A percentile compares a stretch with the other conserved stretches of the same genome.
These are phyloP conservation scores for Alternaria hordeiaustralica DNA, from an alignment of 2,329 filamentous ascomycete genomes.

Conservation along the genomic window DNA sequence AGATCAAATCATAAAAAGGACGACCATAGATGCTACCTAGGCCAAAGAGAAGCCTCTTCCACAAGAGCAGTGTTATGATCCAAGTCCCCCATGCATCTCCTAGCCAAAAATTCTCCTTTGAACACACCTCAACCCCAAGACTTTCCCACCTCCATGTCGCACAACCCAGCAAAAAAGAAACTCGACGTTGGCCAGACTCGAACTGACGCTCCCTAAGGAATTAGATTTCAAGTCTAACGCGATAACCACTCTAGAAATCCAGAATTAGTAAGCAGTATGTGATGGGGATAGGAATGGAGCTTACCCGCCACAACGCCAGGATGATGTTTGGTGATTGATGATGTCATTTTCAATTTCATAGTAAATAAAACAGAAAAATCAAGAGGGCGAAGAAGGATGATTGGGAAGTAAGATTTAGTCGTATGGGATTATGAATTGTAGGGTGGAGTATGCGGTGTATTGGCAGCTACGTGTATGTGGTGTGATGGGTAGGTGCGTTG, in stretches of 20 bases:
- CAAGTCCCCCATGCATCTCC: background rate
- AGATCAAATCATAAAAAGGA: background rate
- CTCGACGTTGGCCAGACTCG: slow-evolving; percentile 44
- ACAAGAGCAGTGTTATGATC: background rate
- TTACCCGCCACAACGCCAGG: slow-evolving; percentile 36
- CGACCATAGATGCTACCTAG: background rate
- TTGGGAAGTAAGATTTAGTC: too few relatives aligned
- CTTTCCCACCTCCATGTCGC: too few relatives aligned
- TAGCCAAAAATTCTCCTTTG: too few relatives aligned
- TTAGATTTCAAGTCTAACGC: slow-evolving; percentile 50
- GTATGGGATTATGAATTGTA: background rate
- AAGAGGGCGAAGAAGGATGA: too few relatives aligned
- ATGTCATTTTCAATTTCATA: background rate
- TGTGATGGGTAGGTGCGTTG: background rate
- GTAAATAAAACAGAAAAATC: accelerated
- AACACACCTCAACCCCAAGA: too few relatives aligned
- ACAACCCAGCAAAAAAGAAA: slow-evolving; percentile 7
- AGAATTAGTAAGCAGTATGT: background rate
- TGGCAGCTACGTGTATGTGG: background rate
- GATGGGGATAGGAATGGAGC: background rate
- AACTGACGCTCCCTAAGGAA: slow-evolving; percentile 47
- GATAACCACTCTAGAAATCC: slow-evolving; percentile 41
- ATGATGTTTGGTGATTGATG: background rate
- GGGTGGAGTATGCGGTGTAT: background rate
- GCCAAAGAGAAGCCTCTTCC: background rate